Evolutionary conservation across 2,329 filamentous ascomycete genomes (phyloP), one percentile per base, ranked within the genome.

Genomic region (Aspergillus chevalieri): DNA sequence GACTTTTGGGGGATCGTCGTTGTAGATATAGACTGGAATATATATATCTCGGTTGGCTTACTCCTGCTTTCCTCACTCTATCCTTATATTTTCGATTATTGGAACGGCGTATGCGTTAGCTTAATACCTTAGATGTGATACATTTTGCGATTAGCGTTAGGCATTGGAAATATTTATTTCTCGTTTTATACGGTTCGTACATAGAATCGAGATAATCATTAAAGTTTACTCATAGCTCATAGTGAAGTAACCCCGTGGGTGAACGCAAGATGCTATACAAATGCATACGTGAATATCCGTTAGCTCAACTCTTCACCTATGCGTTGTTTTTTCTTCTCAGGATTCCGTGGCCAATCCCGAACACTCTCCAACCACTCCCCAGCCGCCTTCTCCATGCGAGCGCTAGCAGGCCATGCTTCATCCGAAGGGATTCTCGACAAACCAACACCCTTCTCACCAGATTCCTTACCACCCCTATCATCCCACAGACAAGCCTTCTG

Each of bases 401-500:
- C 38, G 9, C 10, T 12, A 41, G 19, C 17, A 15, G 30, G 26
- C 43, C 43, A 45, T 6, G 2, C 5, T 10, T 34, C 44, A 39
- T 10, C 17, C 42, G 22, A 15, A 46, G 26, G 26, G 10, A 36
- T 14, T 12, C 21, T n/a, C 30, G 26, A 33, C 19, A 65, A 34
- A 3, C 54, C 60, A n/a, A 73, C 71, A 0, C 69, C 66, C 43
- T 65, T 70, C 51, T 72, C 70, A 5, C 65, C 61, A 5, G 5
- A 10, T 30, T 12, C 26, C 10, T 30, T 30, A 10, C 10, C 10
- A 30, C 9, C 26, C 4, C 10, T 30, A 30, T 30, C 10, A 0
- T 69, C 71, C 61, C 66, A 72, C 51, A 75, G 74, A 54, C 72
- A 75, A 3, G 71, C 71, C 26, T 65, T 57, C 4, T 63, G 68